Evolutionary conservation across 2,329 filamentous ascomycete genomes (phyloP), one percentile per base, ranked within the genome.

Genomic region (Pyrenophora teres): DNA sequence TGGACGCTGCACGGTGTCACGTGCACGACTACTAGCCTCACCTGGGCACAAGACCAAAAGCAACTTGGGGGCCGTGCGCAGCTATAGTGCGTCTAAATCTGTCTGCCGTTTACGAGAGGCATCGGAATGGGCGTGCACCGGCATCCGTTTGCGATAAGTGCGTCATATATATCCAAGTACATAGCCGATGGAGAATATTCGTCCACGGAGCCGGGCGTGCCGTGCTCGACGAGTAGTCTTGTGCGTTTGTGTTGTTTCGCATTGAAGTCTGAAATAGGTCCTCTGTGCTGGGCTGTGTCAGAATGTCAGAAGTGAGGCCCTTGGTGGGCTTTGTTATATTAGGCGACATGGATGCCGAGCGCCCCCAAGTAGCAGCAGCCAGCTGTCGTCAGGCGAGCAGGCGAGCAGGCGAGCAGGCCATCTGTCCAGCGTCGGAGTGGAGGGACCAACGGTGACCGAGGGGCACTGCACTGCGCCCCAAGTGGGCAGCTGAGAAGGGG

Each of bases 61-160:
- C 23, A 9, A 25, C n/a, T 16, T 37, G 44, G 38, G 39, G 15
- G 19, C 15, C 15, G 36, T 39, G 31, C 21, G 15, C 35, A 40
- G 45, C 35, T 25, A 21, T 51, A 33, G 43, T 40, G 6, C 8
- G 23, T 25, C 23, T 44, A 35, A 31, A 25, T 43, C 33, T 35
- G 36, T 44, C 35, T 39, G 30, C 45, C 50, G 27, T 52, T 50
- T 43, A 50, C 54, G 52, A 46, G 54, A 53, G 50, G 55, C 57
- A 60, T 54, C 59, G 59, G 57, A 59, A 54, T 57, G 52, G 43
- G 52, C 37, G 38, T 43, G 49, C 43, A 50, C 57, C 60, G 54
- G 52, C 54, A 58, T 62, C 58, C 58, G 60, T 42, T 23, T 48
- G 33, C 23, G 35, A 40, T 7, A 33, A 32, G 13, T 32, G 36